These are phyloP conservation scores for Penicillium paxilli DNA, from an alignment of 495 filamentous ascomycete species.

Conservation along the genomic window DNA sequence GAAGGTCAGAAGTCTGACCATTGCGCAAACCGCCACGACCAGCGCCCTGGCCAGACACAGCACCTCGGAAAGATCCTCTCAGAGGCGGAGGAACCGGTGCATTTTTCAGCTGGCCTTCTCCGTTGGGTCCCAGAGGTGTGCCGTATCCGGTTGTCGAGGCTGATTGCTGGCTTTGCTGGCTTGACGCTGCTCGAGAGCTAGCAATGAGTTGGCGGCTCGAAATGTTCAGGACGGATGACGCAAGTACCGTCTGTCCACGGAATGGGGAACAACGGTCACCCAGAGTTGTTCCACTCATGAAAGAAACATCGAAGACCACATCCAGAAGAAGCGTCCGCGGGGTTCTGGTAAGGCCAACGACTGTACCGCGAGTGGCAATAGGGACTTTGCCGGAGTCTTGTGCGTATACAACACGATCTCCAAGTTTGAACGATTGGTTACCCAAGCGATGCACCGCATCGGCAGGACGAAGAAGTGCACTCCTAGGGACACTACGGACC, in stretches of 20 bases:
- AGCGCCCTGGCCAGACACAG: conserved; percentile 45
- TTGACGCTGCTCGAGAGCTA: conserved; percentile 67
- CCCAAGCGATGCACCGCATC: conserved; percentile 90
- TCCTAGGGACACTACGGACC: conserved; percentile 75
- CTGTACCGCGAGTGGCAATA: conserved; percentile 86
- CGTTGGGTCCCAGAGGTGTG: conserved; percentile 51
- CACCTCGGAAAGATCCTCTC: conserved; percentile 70
- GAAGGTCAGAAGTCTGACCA: conserved; percentile 36
- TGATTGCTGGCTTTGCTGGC: conserved; percentile 51
- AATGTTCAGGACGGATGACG: conserved; percentile 82
- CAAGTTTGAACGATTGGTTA: conserved; percentile 80
- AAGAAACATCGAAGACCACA: conserved; percentile 88
- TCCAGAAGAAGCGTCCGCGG: conserved; percentile 79
- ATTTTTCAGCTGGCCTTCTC: conserved; percentile 67
- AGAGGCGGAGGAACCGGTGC: conserved; percentile 69
- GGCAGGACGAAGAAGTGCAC: conserved; percentile 82
- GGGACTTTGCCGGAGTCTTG: conserved; percentile 93
- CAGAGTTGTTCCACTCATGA: conserved; percentile 93
- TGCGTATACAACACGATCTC: conserved; percentile 90
- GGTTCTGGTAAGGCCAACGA: conserved; percentile 87
- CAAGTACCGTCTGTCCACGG: conserved; percentile 88
- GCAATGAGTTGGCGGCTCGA: conserved; percentile 78
- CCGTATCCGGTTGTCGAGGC: conserved; percentile 60
- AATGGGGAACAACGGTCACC: conserved; percentile 91
- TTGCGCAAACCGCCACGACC: conserved; percentile 43